Evolutionary conservation across 129 eudicot species (phyloP), one percentile per base, ranked within the genome.

Genomic region (Silybum marianum): DNA sequence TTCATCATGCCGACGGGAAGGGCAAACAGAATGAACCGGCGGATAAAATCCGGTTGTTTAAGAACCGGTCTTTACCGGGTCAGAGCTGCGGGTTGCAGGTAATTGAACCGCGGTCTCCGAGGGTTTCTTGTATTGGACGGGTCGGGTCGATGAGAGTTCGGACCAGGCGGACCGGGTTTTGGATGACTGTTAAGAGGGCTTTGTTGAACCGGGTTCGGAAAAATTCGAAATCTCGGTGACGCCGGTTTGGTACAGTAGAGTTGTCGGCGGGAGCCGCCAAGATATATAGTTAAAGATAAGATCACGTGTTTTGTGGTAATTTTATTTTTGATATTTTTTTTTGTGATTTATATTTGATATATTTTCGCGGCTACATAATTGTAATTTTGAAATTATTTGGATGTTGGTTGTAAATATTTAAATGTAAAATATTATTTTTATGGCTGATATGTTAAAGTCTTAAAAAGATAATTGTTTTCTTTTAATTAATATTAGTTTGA

Each of bases 121-220:
- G 86, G 44, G 94, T 90, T 16, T 88, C 91, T 1, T 90, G 94
- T 66, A 86, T 79, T 21, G 94, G 94, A 1, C 88, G 90, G 75
- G 88, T 90, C 13, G 84, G 88, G 25, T 79, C 88, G 36, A 83
- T 58, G 68, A 83, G 78, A 16, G 78, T 82, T 1, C 86, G 82
- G 12, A 82, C 78, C 2, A 83, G 78, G 22, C 81, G 69, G 66
- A 28, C 78, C 69, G 89, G 93, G 81, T 74, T 90, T 39, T 90
- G 88, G 85, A 83, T 72, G 75, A 67, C 34, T 9, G 70, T 90
- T n/a, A 78, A 81, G 67, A 40, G 78, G 54, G 78, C 82, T 30
- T 40, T 85, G 4, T 71, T 85, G 79, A 85, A n/a, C 82, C 78
- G 81, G 85, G 79, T 78, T 30, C 73, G 84, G 58, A 70, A 71